Evolutionary conservation across 371 early-diverging fungal species (phyloP).

Genomic region (Mortierella sp.): DNA sequence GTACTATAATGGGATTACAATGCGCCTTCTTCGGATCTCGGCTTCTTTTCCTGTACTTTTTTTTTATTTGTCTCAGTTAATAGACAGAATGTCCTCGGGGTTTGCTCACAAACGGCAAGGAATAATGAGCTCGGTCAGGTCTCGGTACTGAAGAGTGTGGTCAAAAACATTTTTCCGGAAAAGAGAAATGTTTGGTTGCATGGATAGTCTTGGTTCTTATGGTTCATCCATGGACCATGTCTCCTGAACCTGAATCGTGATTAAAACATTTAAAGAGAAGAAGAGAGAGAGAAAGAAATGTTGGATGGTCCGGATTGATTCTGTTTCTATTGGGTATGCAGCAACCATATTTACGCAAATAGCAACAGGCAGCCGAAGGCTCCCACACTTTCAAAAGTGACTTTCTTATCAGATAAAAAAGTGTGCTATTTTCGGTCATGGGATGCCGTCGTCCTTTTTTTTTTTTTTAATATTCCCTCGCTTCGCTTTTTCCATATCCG

Average conservation of each 20-base stretch:
- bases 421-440: not conserved
- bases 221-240: no score
- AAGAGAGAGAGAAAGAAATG: not conserved
- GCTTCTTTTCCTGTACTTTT: conserved; percentile 3
- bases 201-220: no score
- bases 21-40: not conserved
- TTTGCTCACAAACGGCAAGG: conserved; percentile 6
- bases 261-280: not conserved
- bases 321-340: not conserved
- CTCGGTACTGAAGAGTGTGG: no score
- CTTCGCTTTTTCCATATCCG: not conserved
- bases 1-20: no score
- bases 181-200: no score
- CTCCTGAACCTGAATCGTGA: not conserved
- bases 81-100: no score
- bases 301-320: not conserved
- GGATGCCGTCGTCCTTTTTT: not conserved
- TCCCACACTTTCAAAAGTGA: no score
- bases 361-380: conserved; percentile 3
- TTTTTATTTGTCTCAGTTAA: not conserved
- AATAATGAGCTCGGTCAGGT: not conserved
- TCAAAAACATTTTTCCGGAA: no score
- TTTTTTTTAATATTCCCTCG: not conserved
- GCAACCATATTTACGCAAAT: conserved; percentile 2
- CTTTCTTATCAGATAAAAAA: not conserved